Base-by-base conservation (phyloP, 140 eudicot genomes). In the Senecio squalidus region DNA sequence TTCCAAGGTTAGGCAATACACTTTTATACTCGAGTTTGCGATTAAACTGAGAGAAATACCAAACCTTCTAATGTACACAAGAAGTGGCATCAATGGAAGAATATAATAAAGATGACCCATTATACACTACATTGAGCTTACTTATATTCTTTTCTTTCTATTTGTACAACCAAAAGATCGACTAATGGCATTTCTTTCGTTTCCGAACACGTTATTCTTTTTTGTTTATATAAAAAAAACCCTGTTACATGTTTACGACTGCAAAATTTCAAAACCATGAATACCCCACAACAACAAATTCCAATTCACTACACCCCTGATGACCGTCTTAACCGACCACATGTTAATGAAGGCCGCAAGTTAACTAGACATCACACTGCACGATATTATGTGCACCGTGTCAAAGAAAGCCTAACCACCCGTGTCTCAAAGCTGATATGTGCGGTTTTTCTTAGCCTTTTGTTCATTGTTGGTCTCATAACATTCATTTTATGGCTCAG, bases 401-500 rank as follows among this genome's bases (percentile, higher is more conserved):
- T 89, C n/a, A 73, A 73, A 70, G 97, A 89, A 50, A 85, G 86
- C 50, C 64, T 85, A 63, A 78, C 86, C 60, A 82, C 89, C 2
- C 62, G 93, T 28, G 61, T 85, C 24, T 89, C 88, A 3, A 89
- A 89, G 60, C 75, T 89, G 10, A 74, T 85, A 7, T 89, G 97
- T 34, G 23, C 97, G 2, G 70, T 85, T 20, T 74, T 82, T 40
- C 75, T 89, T 44, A 70, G 67, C 72, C 68, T 89, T 20, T 60
- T 89, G 43, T 77, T 85, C 72, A 44, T 89, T 17, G 44, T 76
- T 2, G 97, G 95, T 59, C 68, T 89, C 46, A 75, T 89, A 73
- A 60, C 82, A 0, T 89, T 89, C 88, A 82, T 89, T 44, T 53
- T 85, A 23, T 89, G 91, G 85, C 85, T 89, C 9, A 85, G 95